phyloP scores from a whole-genome alignment of 805 yeast species.

The Starmerella etchellsii region DNA sequence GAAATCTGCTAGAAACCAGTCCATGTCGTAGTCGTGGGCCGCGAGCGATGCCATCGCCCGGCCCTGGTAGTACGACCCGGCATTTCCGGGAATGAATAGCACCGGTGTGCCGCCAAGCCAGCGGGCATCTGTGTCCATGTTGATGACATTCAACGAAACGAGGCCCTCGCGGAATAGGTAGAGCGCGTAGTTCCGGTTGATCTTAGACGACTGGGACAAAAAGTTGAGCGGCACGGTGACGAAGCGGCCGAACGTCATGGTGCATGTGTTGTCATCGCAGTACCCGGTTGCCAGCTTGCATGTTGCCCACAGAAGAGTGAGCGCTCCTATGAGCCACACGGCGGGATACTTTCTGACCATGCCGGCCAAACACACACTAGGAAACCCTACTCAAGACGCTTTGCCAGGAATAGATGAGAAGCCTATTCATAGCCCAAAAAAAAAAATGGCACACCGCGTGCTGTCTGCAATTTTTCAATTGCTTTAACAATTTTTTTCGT shows the following conservation, averaged over 20 bases:
- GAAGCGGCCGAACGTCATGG: conserved; percentile 18
- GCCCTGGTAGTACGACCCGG: conserved; percentile 84
- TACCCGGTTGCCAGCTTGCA: not conserved
- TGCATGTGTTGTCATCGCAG: conserved; percentile 16
- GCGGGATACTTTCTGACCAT: not conserved
- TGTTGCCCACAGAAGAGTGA: not conserved
- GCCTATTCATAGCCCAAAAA: too few relatives aligned
- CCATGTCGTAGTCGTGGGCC: conserved; percentile 47
- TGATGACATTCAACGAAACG: conserved; percentile 10
- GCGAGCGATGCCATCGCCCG: conserved; percentile 83
- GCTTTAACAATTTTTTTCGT: too few relatives aligned
- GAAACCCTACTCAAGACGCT: too few relatives aligned
- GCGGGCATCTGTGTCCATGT: conserved; percentile 7
- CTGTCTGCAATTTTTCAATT: too few relatives aligned
- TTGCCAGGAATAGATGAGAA: too few relatives aligned
- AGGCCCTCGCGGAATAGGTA: conserved; percentile 79
- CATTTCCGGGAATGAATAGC: conserved; percentile 92
- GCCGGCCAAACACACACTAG: too few relatives aligned
- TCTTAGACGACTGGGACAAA: conserved; percentile 8
- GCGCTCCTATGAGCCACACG: not conserved
- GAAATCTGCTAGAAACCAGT: conserved; percentile 84
- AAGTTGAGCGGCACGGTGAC: conserved; percentile 13
- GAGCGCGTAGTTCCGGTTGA: conserved; percentile 42
- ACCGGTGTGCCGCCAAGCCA: conserved; percentile 72
- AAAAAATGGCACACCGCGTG: too few relatives aligned